These are phyloP conservation scores for Obelidium mucronatum DNA, from an alignment of 192 early-diverging fungal genomes.

Conservation along the genomic window DNA sequence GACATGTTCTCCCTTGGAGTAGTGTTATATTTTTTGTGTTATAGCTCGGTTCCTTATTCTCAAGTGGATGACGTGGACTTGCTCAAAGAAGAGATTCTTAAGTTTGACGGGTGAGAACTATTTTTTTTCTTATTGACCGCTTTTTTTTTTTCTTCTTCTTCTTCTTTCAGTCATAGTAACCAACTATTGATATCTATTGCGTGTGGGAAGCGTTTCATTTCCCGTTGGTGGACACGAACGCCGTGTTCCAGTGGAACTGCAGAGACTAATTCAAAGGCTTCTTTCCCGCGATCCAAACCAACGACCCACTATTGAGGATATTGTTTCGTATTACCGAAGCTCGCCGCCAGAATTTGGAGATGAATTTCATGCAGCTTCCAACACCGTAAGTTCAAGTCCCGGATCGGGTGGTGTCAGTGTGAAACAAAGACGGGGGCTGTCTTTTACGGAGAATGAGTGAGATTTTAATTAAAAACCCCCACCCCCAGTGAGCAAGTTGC, in stretches of 20 bases:
- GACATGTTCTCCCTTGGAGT: conserved; percentile 98
- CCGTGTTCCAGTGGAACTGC: conserved; percentile 64
- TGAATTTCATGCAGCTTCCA: not conserved
- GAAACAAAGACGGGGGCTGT: conserved; percentile 12
- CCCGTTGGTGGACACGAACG: conserved; percentile 34
- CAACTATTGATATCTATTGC: not conserved
- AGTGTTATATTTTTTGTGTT: conserved; percentile 92
- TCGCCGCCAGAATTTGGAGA: conserved; percentile 12
- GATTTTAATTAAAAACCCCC: too few relatives aligned
- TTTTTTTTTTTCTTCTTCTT: not conserved
- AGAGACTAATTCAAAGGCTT: conserved; percentile 61
- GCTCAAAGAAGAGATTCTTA: conserved; percentile 80
- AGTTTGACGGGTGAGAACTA: conserved; percentile 46
- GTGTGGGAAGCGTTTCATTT: conserved; percentile 41
- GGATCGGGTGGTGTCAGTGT: not conserved
- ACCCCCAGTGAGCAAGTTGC: too few relatives aligned
- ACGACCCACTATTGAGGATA: conserved; percentile 69
- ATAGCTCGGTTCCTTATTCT: conserved; percentile 79
- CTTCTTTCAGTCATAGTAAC: not conserved
- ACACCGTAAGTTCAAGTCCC: not conserved
- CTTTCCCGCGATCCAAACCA: conserved; percentile 60
- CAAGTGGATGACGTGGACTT: conserved; percentile 91
- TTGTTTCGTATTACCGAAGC: conserved; percentile 44
- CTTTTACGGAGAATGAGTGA: conserved; percentile 21
- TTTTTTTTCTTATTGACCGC: not conserved